These are phyloP conservation scores for Tylopilus sp. DNA, from an alignment of 1,284 basidiomycete genomes.

Conservation along the genomic window DNA sequence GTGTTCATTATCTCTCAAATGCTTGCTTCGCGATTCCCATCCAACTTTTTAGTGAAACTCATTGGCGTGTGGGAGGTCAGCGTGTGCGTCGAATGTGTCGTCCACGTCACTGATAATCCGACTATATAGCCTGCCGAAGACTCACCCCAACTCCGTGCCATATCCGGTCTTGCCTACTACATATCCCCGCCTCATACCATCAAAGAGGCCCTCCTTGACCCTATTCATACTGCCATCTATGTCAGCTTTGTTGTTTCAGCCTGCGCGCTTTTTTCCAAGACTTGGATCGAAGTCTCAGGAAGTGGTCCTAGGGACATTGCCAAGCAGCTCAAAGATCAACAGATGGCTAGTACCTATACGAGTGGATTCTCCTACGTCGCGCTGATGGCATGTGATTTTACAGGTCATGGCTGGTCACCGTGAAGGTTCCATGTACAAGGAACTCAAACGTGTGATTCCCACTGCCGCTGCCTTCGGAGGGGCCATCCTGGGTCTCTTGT, in stretches of 20 bases:
- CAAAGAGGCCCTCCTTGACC: slow-evolving; percentile 83
- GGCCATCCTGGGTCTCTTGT: slow-evolving; percentile 89
- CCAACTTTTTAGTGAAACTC: slow-evolving; percentile 85
- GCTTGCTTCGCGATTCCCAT: slow-evolving; percentile 88
- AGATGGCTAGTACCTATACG: slow-evolving; percentile 60
- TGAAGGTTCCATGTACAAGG: slow-evolving; percentile 98
- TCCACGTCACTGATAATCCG: background rate
- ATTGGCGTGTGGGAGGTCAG: slow-evolving; percentile 95
- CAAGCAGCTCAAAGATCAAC: slow-evolving; percentile 98
- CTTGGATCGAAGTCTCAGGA: slow-evolving; percentile 98
- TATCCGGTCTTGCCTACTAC: slow-evolving; percentile 95
- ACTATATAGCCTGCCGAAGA: slow-evolving; percentile 78
- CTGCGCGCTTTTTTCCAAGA: slow-evolving; percentile 97
- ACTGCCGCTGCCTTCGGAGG: slow-evolving; percentile 97
- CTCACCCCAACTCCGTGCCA: slow-evolving; percentile 86
- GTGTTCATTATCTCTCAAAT: slow-evolving; percentile 97
- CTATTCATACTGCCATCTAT: slow-evolving; percentile 91
- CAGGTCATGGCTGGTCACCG: slow-evolving; percentile 95
- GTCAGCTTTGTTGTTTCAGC: slow-evolving; percentile 91
- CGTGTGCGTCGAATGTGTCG: background rate
- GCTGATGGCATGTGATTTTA: background rate
- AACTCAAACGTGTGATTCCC: slow-evolving; percentile 95
- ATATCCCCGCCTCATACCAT: slow-evolving; percentile 95
- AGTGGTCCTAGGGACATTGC: slow-evolving; percentile 94
- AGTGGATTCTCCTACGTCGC: background rate